Conservation (phyloP, 805 yeast genomes). For the Schizosaccharomyces cryophilus region DNA sequence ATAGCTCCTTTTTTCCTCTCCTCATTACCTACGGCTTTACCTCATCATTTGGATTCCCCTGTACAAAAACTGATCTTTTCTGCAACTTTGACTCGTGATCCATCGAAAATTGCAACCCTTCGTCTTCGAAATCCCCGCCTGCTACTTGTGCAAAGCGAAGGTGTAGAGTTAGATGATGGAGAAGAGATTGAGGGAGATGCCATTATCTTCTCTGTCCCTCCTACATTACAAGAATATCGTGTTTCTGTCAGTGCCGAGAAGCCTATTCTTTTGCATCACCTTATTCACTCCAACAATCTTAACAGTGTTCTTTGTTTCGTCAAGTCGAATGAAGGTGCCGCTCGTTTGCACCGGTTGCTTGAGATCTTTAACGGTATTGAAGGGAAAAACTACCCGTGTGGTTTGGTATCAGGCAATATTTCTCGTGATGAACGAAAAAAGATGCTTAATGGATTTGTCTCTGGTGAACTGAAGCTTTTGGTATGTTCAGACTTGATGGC, state of each 20-base stretch:
- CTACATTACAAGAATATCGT: conserved; percentile 15
- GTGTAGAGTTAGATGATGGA: conserved; percentile 4
- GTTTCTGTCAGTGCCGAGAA: conserved; percentile 23
- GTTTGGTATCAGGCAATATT: conserved; percentile 18
- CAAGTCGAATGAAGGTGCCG: conserved; percentile 62
- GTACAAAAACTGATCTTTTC: conserved; percentile 50
- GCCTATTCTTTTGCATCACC: conserved; percentile 45
- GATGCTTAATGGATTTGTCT: conserved; percentile 34
- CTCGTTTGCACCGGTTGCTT: conserved; percentile 48
- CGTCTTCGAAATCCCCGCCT: conserved; percentile 49
- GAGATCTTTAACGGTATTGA: conserved; percentile 16
- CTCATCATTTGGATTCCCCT: conserved; percentile 12
- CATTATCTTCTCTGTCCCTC: conserved; percentile 17
- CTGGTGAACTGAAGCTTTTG: conserved; percentile 26
- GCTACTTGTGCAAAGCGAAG: conserved; percentile 36
- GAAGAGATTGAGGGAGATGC: conserved; percentile 6
- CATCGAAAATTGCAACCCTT: conserved; percentile 57
- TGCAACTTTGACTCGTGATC: conserved; percentile 83
- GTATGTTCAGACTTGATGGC: conserved; percentile 75
- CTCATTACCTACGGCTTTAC: background rate
- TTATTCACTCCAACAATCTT: conserved; percentile 19
- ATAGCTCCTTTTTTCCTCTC: background rate
- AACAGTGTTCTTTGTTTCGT: conserved; percentile 34
- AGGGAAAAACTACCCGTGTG: conserved; percentile 7
- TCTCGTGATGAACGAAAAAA: conserved; percentile 24